phyloP scores from a whole-genome alignment of 1,139 yeast genomes.

The Scheffersomyces illinoinensis region DNA sequence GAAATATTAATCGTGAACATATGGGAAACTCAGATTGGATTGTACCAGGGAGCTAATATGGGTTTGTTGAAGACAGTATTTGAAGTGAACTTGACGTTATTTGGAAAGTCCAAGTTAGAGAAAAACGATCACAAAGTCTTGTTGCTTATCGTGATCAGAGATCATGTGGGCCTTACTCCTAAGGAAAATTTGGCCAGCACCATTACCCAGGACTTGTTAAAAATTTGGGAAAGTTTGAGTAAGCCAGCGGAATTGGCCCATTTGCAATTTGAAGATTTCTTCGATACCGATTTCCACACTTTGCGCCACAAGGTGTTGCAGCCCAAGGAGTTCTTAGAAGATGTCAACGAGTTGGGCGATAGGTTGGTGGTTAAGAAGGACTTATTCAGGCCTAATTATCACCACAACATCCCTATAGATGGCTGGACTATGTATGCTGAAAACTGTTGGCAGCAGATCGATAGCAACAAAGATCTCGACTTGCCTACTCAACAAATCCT shows the following conservation, averaged over 20 bases:
- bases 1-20: slow-evolving; percentile 88
- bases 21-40: slow-evolving; percentile 97
- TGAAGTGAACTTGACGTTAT: slow-evolving; percentile 87
- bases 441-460: slow-evolving; percentile 93
- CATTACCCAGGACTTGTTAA: slow-evolving; percentile 64
- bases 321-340: slow-evolving; percentile 67
- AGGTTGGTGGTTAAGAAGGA: slow-evolving; percentile 49
- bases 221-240: slow-evolving; percentile 75
- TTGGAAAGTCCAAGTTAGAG: slow-evolving; percentile 47
- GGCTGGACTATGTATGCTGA: slow-evolving; percentile 95
- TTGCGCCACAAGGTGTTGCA: slow-evolving; percentile 85
- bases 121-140: slow-evolving; percentile 62
- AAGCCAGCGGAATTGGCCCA: slow-evolving; percentile 67
- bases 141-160: slow-evolving; percentile 86
- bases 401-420: slow-evolving; percentile 86
- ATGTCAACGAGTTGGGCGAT: slow-evolving; percentile 66
- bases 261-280: slow-evolving; percentile 67
- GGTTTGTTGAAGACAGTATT: slow-evolving; percentile 92
- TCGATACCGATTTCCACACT: slow-evolving; percentile 80
- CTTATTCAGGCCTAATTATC: slow-evolving; percentile 70
- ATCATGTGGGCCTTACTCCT: slow-evolving; percentile 88
- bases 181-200: slow-evolving; percentile 69
- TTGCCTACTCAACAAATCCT: slow-evolving; percentile 94
- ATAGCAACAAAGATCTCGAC: slow-evolving; percentile 88
- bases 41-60: slow-evolving; percentile 98